Base-by-base conservation (phyloP, 139 green algal species). In the Tetradesmus obliquus region DNA sequence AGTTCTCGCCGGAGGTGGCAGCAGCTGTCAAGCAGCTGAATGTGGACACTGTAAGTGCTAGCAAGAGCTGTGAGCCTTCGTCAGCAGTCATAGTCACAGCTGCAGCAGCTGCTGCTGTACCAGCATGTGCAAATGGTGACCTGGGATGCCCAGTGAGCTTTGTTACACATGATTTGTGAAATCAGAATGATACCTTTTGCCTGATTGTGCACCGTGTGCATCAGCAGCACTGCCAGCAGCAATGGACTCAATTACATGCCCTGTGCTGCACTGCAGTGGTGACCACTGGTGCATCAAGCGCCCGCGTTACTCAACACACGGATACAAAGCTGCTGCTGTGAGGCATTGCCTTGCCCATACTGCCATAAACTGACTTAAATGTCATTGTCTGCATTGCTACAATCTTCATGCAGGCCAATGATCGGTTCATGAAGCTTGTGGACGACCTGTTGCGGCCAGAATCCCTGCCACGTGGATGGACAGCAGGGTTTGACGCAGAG, bases 371-470 rank as follows among this genome's bases (percentile, higher is more conserved):
- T 45, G 32, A 45, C 32, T 45, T 45, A 45, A 45, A 45, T 45
- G 32, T 45, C 32, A 45, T 45, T 45, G 32, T 45, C 32, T 45
- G 32, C 32, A 45, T 45, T 45, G 8, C 82, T 45, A 69, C 82
- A 72, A 17, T 54, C 9, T 8, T 58, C 2, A 45, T 84, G 53
- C 91, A 96, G 94, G 20, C 82, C 6, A 92, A 95, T 71, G 54
- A 19, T 2, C 84, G 90, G 0, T 85, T 95, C 8, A 92, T 94
- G 90, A 72, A 69, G 51, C 89, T 96, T 6, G 92, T 94, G 1
- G 89, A 93, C 58, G 94, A 96, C 76, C 90, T 94, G 92, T 51
- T 94, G 17, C 87, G 79, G 17, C 91, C 91, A 17, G 93, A 94
- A 53, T 96, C 93, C 1, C 57, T 96, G 55, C 94, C 93, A 0